Conservation (phyloP, 148 eudicot species). For the Persicaria tinctoria region DNA sequence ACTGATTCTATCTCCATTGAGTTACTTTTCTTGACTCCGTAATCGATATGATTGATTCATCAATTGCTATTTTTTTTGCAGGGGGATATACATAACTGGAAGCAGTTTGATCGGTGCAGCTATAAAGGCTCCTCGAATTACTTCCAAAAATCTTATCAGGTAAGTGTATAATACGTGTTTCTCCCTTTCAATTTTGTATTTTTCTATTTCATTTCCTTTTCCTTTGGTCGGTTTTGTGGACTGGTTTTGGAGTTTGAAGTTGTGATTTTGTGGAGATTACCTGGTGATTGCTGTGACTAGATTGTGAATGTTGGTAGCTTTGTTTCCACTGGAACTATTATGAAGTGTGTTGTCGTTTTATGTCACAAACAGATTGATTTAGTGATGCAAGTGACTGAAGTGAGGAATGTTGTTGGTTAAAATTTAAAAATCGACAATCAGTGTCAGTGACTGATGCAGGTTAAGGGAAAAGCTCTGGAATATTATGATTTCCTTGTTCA, state of each 20-base stretch:
- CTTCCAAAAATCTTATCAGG: constrained; percentile 96
- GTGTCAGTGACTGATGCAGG: neutral
- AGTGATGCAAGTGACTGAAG: neutral
- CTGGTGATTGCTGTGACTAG: neutral
- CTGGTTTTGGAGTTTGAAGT: neutral
- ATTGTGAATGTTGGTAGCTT: neutral
- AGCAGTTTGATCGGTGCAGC: constrained; percentile 99
- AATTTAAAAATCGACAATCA: neutral
- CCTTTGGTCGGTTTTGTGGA: neutral
- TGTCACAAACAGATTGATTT: too few species aligned
- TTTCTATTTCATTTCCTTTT: neutral
- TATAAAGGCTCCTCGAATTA: constrained; percentile 92
- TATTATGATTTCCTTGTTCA: neutral
- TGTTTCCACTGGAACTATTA: neutral
- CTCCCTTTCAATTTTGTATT: neutral
- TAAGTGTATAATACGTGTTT: constrained; percentile 12
- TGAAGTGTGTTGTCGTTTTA: neutral
- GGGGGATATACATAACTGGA: constrained; percentile 95
- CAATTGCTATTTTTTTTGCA: constrained; percentile 9
- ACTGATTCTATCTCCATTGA: neutral
- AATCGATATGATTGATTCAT: neutral
- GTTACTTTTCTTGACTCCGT: neutral
- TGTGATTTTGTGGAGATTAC: neutral
- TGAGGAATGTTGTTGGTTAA: neutral
- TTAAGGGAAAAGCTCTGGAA: neutral